Evolutionary conservation across 768 basidiomycete species (phyloP).

Genomic region (Suillus cothurnatus): DNA sequence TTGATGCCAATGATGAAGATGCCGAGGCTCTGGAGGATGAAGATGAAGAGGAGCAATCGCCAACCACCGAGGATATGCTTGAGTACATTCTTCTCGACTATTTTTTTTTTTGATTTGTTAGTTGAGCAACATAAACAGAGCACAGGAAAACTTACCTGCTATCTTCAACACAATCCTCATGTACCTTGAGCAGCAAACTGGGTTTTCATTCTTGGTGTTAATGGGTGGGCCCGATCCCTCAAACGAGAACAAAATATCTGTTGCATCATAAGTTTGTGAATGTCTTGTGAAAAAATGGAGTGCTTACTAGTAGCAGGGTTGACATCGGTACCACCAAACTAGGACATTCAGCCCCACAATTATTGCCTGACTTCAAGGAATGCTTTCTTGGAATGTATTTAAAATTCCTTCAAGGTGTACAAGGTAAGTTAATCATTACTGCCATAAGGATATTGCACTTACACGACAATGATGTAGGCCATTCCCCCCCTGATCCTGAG

Average conservation of each 20-base stretch:
- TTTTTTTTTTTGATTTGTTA: not conserved
- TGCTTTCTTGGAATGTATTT: not conserved
- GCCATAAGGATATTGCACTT: not conserved
- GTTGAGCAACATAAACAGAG: too few relatives aligned
- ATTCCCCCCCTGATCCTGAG: not conserved
- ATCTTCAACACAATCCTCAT: not conserved
- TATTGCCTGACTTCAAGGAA: not conserved
- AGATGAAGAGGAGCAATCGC: not conserved
- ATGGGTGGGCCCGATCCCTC: not conserved
- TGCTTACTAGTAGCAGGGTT: not conserved
- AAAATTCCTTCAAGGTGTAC: not conserved
- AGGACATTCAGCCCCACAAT: not conserved
- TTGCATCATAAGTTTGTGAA: not conserved
- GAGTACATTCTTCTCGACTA: not conserved
- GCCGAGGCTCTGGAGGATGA: not conserved
- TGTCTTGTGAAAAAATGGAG: not conserved
- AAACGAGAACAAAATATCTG: not conserved
- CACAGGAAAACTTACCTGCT: not conserved
- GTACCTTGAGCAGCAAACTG: not conserved
- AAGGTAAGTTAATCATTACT: not conserved
- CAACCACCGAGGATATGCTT: not conserved
- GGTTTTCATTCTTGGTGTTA: not conserved
- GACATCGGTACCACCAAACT: not conserved
- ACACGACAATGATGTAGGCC: not conserved
- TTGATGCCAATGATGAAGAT: not conserved